Evolutionary conservation across 345 rosid genomes (phyloP).

Genomic region (Salix viminalis): DNA sequence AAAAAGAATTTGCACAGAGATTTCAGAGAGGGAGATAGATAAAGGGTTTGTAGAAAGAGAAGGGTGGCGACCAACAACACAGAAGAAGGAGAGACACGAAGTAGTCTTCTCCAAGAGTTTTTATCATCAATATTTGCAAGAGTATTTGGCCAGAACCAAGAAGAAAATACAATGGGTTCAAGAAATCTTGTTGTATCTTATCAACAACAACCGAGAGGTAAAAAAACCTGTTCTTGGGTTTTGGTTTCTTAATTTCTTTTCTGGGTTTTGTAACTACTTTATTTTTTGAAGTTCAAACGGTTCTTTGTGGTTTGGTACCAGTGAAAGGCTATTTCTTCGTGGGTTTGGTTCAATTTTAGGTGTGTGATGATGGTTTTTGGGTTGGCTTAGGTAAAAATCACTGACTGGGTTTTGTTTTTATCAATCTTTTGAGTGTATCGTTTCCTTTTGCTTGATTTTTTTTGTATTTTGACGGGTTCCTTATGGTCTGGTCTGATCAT

Average conservation of each 20-base stretch:
- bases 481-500: background rate
- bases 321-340: background rate
- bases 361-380: background rate
- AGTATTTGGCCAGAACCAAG: slow-evolving; percentile 40
- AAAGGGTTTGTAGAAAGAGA: background rate
- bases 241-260: background rate
- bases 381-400: background rate
- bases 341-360: background rate
- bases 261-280: background rate
- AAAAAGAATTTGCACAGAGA: background rate
- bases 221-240: background rate
- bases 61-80: slow-evolving; percentile 49
- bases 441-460: background rate
- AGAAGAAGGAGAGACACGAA: slow-evolving; percentile 43
- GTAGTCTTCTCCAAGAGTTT: slow-evolving; percentile 60
- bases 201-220: slow-evolving; percentile 39
- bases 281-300: background rate
- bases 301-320: background rate
- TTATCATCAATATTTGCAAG: slow-evolving; percentile 51
- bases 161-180: slow-evolving; percentile 43
- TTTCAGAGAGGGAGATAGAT: background rate
- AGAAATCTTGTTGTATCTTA: slow-evolving; percentile 28
- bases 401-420: background rate
- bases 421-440: background rate
- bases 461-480: background rate